Base-by-base conservation (phyloP, 371 early-diverging fungal species). In the Synchytrium microbalum region DNA sequence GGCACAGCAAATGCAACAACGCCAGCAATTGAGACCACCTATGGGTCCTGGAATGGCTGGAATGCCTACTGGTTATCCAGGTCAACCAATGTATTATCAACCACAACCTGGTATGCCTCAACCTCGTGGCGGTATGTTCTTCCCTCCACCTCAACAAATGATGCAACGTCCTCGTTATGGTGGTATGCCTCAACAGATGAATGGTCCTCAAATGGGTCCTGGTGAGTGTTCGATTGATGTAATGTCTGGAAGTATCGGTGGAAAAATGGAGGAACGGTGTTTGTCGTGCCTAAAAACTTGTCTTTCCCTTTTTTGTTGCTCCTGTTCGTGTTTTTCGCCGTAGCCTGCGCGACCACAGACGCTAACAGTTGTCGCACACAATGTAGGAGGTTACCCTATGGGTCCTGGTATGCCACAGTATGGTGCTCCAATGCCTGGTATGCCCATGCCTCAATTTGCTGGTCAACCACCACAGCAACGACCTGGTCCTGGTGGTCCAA, bases 1-100 rank as follows among this genome's bases (percentile, higher is more conserved):
- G 70, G 92, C 96, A 75, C 91, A 93, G 30, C 96, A 95, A 80
- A 88, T 92, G 77, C 87, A 89, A 68, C 92, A 94, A 81, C 89
- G 96, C 63, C 86, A 79, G 76, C 89, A 90, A 78, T 80, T 90
- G 75, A 88, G 75, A 38, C 46, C 46, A 10, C 10, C 46, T 62
- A 72, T 72, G 61, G n/a, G 51, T 24, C 61, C 55, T 53, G 67
- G 69, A 30, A 52, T 69, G 38, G 74, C 75, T 56, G 69, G 70
- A 2, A 56, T 68, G 33, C 69, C 72, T 23, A 66, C 64, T 23
- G 74, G 66, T 24, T 77, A 73, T 70, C 74, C 75, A 32, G 76
- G 73, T 54, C 68, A 60, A 26, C 70, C 70, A 51, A 59, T 74
- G 61, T 78, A 70, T 74, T 75, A 72, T 64, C 75, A 76, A 30